phyloP scores from a whole-genome alignment of 495 filamentous ascomycete species.

The Aspergillus heteromorphus region DNA sequence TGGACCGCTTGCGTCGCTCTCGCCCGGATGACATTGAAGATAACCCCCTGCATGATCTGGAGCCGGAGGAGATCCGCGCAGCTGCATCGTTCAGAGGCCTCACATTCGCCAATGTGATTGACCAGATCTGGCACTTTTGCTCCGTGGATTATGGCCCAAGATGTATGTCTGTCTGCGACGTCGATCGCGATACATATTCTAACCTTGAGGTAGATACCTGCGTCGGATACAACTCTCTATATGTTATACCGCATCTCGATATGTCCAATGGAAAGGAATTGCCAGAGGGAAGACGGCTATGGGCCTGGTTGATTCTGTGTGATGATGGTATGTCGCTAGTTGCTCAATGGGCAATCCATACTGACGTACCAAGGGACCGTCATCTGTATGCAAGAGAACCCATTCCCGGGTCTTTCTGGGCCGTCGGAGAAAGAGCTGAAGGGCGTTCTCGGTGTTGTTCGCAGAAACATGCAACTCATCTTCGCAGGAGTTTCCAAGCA shows the following conservation, averaged over 20 bases:
- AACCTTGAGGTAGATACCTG: constrained; percentile 54
- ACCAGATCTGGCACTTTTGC: constrained; percentile 63
- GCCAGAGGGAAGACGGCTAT: constrained; percentile 59
- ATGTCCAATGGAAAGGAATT: constrained; percentile 39
- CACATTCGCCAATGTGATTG: constrained; percentile 43
- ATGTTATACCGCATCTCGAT: constrained; percentile 43
- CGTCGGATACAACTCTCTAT: constrained; percentile 76
- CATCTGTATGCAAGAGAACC: constrained; percentile 71
- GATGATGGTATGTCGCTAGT: constrained; percentile 57
- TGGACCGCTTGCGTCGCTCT: constrained; percentile 3
- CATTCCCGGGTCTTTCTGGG: constrained; percentile 40
- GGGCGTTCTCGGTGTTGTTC: constrained; percentile 47
- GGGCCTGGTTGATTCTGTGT: constrained; percentile 81
- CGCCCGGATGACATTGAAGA: constrained; percentile 32
- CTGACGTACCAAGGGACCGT: constrained; percentile 51
- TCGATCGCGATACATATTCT: background rate
- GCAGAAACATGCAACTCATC: constrained; percentile 65
- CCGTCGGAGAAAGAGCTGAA: constrained; percentile 25
- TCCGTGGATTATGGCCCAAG: constrained; percentile 55
- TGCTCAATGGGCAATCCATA: background rate
- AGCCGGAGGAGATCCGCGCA: constrained; percentile 19
- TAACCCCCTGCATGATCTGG: constrained; percentile 21
- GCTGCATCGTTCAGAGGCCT: constrained; percentile 25
- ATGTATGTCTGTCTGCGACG: constrained; percentile 30
- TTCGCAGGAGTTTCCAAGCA: constrained; percentile 64